These are phyloP conservation scores for Yamadazyma laniorum DNA, from an alignment of 805 yeast genomes.

Conservation along the genomic window DNA sequence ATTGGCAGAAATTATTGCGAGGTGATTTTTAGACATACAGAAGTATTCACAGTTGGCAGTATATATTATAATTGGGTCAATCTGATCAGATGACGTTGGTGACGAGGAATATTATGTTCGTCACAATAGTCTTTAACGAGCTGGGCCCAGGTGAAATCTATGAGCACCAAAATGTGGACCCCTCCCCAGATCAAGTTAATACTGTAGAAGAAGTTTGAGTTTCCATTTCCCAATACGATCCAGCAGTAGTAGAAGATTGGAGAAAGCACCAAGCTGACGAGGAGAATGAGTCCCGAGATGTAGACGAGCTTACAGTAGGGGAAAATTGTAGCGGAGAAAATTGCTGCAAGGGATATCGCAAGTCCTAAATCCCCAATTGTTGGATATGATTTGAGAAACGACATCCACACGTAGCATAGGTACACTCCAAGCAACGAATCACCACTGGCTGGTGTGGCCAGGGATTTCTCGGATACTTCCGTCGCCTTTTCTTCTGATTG, in stretches of 20 bases:
- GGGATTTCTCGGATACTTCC: constrained; percentile 1
- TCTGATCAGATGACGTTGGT: constrained; percentile 11
- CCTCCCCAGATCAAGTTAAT: constrained; percentile 78
- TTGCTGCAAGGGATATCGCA: constrained; percentile 35
- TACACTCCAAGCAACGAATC: constrained; percentile 59
- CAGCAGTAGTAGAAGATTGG: constrained; percentile 93
- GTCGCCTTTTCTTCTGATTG: no score
- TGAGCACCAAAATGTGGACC: constrained; percentile 63
- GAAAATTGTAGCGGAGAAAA: constrained; percentile 46
- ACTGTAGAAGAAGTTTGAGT: constrained; percentile 94
- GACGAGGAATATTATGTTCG: constrained; percentile 34
- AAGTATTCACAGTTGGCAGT: not conserved
- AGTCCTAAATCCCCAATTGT: constrained; percentile 71
- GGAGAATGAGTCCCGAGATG: constrained; percentile 46
- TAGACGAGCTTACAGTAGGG: constrained; percentile 49
- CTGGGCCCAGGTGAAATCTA: constrained; percentile 82
- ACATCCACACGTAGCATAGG: constrained; percentile 42
- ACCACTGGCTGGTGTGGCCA: constrained; percentile 16
- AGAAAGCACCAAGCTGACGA: constrained; percentile 58
- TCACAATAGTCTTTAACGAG: constrained; percentile 60
- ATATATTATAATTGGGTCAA: constrained; percentile 13
- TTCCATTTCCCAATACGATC: constrained; percentile 93
- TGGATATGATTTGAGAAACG: constrained; percentile 82
- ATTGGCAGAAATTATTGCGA: constrained; percentile 6
- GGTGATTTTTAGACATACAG: not conserved